Evolutionary conservation across 1,284 basidiomycete genomes (phyloP).

Genomic region (Vanrija sp.): DNA sequence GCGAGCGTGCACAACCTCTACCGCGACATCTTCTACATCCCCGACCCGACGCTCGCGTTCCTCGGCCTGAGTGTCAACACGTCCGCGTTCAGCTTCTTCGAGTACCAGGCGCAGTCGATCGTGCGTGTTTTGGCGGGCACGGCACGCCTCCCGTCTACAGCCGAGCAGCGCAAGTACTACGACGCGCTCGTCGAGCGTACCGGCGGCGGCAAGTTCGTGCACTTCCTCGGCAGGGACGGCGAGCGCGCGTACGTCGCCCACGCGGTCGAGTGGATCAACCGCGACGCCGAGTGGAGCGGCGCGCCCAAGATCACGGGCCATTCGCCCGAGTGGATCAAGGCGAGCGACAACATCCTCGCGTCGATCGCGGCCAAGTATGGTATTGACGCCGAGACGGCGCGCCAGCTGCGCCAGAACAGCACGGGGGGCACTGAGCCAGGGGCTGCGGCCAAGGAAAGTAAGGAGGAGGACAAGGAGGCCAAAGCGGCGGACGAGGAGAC

Average conservation of each 20-base stretch:
- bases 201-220: conserved; percentile 28
- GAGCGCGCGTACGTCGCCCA: conserved; percentile 29
- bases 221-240: conserved; percentile 29
- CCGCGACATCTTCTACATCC: conserved; percentile 54
- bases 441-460: too few species aligned
- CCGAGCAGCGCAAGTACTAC: conserved; percentile 15
- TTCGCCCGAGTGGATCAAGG: conserved; percentile 22
- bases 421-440: neutral
- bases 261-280: conserved; percentile 36
- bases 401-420: neutral
- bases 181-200: conserved; percentile 8
- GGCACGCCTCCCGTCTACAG: conserved; percentile 26
- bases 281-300: conserved; percentile 23
- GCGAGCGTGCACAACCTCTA: conserved; percentile 53
- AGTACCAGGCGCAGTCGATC: conserved; percentile 32
- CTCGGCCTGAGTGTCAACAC: conserved; percentile 34
- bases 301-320: conserved; percentile 26
- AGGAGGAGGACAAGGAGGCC: too few species aligned
- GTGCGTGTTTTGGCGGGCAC: conserved; percentile 25
- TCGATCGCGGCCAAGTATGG: conserved; percentile 21
- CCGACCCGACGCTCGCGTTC: conserved; percentile 55
- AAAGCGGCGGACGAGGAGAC: neutral
- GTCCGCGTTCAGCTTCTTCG: conserved; percentile 35
- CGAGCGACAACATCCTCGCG: conserved; percentile 16
- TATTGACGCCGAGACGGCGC: neutral